Base-by-base conservation (phyloP, 352 stramenopile species). In the Phytophthora macrochlamydospora region DNA sequence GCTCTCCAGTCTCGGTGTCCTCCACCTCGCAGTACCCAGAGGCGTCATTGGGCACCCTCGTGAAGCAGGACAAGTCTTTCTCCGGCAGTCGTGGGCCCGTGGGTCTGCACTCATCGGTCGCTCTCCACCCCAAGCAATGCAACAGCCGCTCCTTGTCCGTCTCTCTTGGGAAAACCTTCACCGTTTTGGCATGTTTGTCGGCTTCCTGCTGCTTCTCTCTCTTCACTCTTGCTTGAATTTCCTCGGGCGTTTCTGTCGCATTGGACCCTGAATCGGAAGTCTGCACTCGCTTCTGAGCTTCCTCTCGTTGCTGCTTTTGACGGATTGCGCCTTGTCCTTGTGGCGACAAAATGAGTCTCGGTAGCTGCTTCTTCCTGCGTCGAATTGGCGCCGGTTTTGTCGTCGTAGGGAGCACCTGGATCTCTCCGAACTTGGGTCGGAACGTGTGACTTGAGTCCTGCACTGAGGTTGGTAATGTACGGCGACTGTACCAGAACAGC, bases 11-110 rank as follows among this genome's bases (percentile, higher is more conserved):
- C 6, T 64, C 51, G 4, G 46, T 59, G 46, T 79, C 63, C 31
- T 68, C 48, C 38, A 88, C 63, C 52, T 80, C 71, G 37, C 76
- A 90, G 56, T 82, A 89, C 7, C 78, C 81, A 0, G 70, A 70
- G 14, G 54, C 67, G 14, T 73, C 70, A 32, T 44, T 18, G 8
- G 56, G 51, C 3, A 73, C 45, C 40, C 43, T 43, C 1, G 53
- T 56, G 33, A 52, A 32, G 31, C 65, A 74, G 24, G 59, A 65
- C 6, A 56, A 54, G 48, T 77, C 65, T 48, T 46, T 31, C 13
- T 51, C 52, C 9, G 60, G 60, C 7, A 58, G 7, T 31, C 65
- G 52, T 4, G 51, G 56, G 4, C 61, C 66, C 35, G 58, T 68
- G 14, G 65, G 70, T 37, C 35, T 62, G 56, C 56, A 78, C 9